Conservation (phyloP, 1,284 basidiomycete genomes). For the Ustilago xerochloae region DNA sequence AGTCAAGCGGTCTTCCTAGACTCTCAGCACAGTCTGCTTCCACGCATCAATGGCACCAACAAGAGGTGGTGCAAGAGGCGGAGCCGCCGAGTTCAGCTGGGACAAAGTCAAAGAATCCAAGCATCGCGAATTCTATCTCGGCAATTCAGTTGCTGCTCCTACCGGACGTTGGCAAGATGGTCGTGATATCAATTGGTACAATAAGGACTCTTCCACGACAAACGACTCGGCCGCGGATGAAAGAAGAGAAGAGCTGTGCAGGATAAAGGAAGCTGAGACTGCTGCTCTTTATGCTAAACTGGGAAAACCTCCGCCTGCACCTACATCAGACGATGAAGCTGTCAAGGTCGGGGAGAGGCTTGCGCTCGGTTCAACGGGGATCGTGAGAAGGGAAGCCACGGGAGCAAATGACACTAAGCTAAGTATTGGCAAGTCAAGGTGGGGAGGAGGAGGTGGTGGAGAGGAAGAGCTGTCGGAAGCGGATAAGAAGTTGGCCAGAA, state of each 20-base stretch:
- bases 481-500: slow-evolving; percentile 54
- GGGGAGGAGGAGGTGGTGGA: slow-evolving; percentile 15
- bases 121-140: slow-evolving; percentile 66
- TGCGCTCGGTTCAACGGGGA: slow-evolving; percentile 21
- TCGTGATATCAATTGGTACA: slow-evolving; percentile 67
- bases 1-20: background rate
- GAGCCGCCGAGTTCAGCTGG: slow-evolving; percentile 65
- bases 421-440: slow-evolving; percentile 17
- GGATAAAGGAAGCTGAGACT: slow-evolving; percentile 61
- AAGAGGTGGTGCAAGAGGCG: slow-evolving; percentile 63
- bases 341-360: slow-evolving; percentile 34
- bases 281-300: slow-evolving; percentile 58
- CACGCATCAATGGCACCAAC: slow-evolving; percentile 19
- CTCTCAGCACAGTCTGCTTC: background rate
- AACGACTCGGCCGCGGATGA: slow-evolving; percentile 28
- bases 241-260: slow-evolving; percentile 53
- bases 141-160: slow-evolving; percentile 65
- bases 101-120: slow-evolving; percentile 62
- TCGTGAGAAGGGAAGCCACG: slow-evolving; percentile 26
- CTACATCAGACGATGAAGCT: background rate
- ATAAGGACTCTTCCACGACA: slow-evolving; percentile 43
- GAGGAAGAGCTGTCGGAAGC: slow-evolving; percentile 29
- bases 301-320: slow-evolving; percentile 27
- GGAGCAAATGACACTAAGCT: slow-evolving; percentile 48
- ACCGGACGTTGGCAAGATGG: slow-evolving; percentile 66